Conservation (phyloP, 345 rosid genomes). For the Draba incana region DNA sequence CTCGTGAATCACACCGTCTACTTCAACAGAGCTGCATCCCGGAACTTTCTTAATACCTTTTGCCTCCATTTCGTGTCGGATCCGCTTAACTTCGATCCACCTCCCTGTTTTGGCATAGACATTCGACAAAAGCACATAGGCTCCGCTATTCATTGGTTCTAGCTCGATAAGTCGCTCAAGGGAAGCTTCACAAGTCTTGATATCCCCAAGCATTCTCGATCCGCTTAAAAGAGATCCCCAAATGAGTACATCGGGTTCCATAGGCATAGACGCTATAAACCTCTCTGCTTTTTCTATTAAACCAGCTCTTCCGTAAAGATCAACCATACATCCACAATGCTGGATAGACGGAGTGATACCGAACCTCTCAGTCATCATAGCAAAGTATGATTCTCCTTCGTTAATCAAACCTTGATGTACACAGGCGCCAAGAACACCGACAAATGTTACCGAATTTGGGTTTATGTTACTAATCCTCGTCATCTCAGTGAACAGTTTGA, state of each 20-base stretch:
- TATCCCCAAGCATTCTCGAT: conserved; percentile 50
- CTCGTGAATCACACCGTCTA: conserved; percentile 52
- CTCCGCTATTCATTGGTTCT: conserved; percentile 49
- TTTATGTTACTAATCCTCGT: conserved; percentile 43
- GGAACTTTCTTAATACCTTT: conserved; percentile 54
- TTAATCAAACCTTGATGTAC: conserved; percentile 52
- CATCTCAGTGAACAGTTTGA: conserved; percentile 60
- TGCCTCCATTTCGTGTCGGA: conserved; percentile 51
- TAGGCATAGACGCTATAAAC: conserved; percentile 47
- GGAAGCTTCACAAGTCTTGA: conserved; percentile 45
- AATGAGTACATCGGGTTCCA: conserved; percentile 54
- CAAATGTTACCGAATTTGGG: conserved; percentile 61
- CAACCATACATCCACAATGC: conserved; percentile 59
- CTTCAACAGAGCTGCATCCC: conserved; percentile 54
- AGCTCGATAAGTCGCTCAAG: conserved; percentile 46
- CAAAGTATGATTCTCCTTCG: conserved; percentile 46
- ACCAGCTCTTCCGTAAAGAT: conserved; percentile 59
- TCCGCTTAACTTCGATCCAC: conserved; percentile 50
- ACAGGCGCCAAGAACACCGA: conserved; percentile 63
- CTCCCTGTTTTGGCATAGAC: conserved; percentile 49
- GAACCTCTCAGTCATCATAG: conserved; percentile 46
- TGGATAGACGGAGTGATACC: conserved; percentile 47
- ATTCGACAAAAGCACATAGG: conserved; percentile 52
- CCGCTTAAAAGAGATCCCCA: conserved; percentile 61
- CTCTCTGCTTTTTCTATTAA: conserved; percentile 48